Evolutionary conservation across 1,139 yeast genomes (phyloP), one percentile per base, ranked within the genome.

Genomic region (Sugiyamaella grinbergsii): DNA sequence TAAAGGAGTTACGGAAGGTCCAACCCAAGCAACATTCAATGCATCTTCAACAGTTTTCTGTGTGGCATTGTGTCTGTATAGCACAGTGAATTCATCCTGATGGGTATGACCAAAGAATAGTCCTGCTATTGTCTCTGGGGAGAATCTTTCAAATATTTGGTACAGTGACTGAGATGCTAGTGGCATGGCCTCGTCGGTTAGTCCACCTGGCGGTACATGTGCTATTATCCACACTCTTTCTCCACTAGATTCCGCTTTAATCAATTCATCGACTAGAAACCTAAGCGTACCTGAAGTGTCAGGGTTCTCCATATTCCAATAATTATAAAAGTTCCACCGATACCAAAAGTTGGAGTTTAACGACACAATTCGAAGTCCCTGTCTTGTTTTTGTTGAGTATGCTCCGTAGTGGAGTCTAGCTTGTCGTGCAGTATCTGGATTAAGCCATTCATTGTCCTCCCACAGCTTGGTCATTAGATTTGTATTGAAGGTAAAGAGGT

Each of bases 91-190:
- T 65, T 83, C 85, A 66, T 84, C 91, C 58, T 73, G 71, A 62
- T 84, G 91, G 7, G 88, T 83, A 62, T 84, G 90, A 20, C 89
- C 91, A 63, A 77, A 82, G 70, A 84, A 84, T 15, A 82, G 71
- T 48, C 78, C 83, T 8, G 89, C 85, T 65, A 84, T 81, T 10
- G 85, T 81, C 59, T 58, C 78, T 20, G 88, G 88, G 36, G 85
- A 78, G 64, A 83, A 84, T 62, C 90, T 74, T 59, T 81, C 81
- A 22, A 84, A 75, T 44, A 83, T 79, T 56, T 78, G 78, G 32
- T 76, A 71, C 55, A 82, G 79, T 39, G 80, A 71, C 44, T 76
- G 71, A 8, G 86, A 77, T 47, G 81, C 83, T 37, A 80, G 71
- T n/a, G 89, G 88, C 49, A 83, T 68, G 15, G 84, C 74, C 58